phyloP scores from a whole-genome alignment of 1,284 basidiomycete genomes.

The Meira nashicola region DNA sequence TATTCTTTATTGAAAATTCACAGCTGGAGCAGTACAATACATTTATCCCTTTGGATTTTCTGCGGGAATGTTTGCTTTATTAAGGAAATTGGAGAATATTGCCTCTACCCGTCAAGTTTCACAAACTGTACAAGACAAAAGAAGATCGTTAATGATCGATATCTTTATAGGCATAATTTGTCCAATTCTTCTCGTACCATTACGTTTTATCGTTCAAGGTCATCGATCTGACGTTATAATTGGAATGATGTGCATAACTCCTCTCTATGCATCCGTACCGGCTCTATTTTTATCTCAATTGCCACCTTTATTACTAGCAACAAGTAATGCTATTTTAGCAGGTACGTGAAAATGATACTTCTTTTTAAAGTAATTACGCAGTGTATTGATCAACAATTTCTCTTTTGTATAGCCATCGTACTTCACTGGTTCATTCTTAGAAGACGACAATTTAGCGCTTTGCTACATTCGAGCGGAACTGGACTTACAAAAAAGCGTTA shows the following conservation, averaged over 20 bases:
- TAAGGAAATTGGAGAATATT: neutral
- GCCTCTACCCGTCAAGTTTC: conserved; percentile 3
- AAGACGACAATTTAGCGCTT: neutral
- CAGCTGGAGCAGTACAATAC: conserved; percentile 2
- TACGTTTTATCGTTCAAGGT: conserved; percentile 1
- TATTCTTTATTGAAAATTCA: too few species aligned
- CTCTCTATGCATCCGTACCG: neutral
- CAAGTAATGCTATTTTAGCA: neutral
- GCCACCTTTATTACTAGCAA: too few species aligned
- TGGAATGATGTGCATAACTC: neutral
- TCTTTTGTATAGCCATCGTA: neutral
- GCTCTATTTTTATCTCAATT: conserved; percentile 1
- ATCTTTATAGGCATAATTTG: neutral
- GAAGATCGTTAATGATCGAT: neutral
- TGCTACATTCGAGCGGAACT: neutral
- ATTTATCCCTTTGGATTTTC: conserved; percentile 5
- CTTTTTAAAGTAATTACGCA: neutral
- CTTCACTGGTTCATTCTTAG: neutral
- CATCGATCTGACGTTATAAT: conserved; percentile 5
- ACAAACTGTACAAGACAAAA: neutral
- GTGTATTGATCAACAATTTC: neutral
- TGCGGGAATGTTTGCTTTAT: neutral
- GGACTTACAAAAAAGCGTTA: neutral
- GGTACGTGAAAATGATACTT: neutral
- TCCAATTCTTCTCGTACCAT: neutral